These are phyloP conservation scores for Haplographium delicatum DNA, from an alignment of 495 filamentous ascomycete genomes.

Conservation along the genomic window DNA sequence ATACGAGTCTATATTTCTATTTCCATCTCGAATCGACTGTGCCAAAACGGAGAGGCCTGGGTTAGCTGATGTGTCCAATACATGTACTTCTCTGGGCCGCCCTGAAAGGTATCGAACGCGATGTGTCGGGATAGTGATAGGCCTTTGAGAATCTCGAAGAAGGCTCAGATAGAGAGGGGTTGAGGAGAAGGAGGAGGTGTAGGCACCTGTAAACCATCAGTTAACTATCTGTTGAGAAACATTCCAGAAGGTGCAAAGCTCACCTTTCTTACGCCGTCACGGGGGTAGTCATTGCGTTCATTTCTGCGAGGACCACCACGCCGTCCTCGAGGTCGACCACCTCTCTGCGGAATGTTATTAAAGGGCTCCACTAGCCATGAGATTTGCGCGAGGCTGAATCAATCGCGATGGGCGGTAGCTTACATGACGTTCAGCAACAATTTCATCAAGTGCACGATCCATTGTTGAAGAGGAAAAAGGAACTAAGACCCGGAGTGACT, in stretches of 20 bases:
- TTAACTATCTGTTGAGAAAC: too few species aligned
- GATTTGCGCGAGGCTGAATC: conserved; percentile 5
- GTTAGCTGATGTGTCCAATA: conserved; percentile 31
- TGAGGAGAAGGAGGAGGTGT: conserved; percentile 34
- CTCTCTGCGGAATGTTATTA: conserved; percentile 14
- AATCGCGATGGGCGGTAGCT: conserved; percentile 22
- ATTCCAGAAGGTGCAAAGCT: too few species aligned
- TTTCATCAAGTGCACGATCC: conserved; percentile 82
- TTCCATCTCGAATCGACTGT: conserved; percentile 47
- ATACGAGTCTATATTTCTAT: conserved; percentile 48
- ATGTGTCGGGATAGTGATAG: conserved; percentile 13
- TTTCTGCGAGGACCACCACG: conserved; percentile 51
- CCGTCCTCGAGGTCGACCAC: conserved; percentile 28
- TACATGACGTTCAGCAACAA: conserved; percentile 78
- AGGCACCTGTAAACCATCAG: conserved; percentile 29
- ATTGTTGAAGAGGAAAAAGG: conserved; percentile 33
- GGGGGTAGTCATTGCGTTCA: conserved; percentile 53
- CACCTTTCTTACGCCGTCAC: conserved; percentile 83
- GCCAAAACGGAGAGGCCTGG: conserved; percentile 27
- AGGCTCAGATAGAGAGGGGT: conserved; percentile 33
- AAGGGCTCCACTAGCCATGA: not conserved
- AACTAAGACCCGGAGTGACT: too few species aligned
- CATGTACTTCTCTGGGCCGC: conserved; percentile 29
- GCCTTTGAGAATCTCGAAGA: conserved; percentile 26
- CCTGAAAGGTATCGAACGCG: conserved; percentile 21